Evolutionary conservation across 441 rosid genomes (phyloP).

Genomic region (Populus tomentosa): DNA sequence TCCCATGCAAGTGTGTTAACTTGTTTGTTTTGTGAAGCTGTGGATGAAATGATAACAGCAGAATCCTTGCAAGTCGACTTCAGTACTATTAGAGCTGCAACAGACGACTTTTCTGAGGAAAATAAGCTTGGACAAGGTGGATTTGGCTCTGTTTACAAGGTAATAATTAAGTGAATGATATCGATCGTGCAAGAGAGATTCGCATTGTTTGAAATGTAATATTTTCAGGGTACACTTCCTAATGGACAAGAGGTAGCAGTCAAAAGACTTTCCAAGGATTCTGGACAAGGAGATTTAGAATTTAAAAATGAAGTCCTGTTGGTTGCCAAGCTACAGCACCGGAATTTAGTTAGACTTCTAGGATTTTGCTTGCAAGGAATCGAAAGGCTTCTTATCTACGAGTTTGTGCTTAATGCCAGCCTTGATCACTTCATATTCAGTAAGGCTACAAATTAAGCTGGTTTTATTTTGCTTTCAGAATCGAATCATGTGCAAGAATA

Average conservation of each 20-base stretch:
- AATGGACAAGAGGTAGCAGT: slow-evolving; percentile 35
- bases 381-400: slow-evolving; percentile 40
- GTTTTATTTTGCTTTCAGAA: neutral
- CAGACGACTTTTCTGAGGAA: slow-evolving; percentile 38
- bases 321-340: slow-evolving; percentile 34
- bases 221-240: slow-evolving; percentile 26
- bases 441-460: neutral
- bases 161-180: slow-evolving; percentile 9
- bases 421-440: slow-evolving; percentile 42
- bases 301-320: slow-evolving; percentile 37
- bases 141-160: slow-evolving; percentile 68
- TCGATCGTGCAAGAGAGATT: neutral
- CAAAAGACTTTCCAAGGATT: slow-evolving; percentile 33
- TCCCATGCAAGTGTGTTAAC: neutral
- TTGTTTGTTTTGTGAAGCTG: neutral
- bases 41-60: neutral
- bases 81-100: slow-evolving; percentile 41
- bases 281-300: slow-evolving; percentile 36
- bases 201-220: neutral
- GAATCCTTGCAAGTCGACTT: slow-evolving; percentile 31
- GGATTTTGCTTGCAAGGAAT: slow-evolving; percentile 37
- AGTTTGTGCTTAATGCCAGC: slow-evolving; percentile 38
- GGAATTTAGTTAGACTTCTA: slow-evolving; percentile 33
- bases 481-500: neutral
- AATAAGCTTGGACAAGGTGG: slow-evolving; percentile 69